Evolutionary conservation across 2,329 filamentous ascomycete species (phyloP).

Genomic region (Colletotrichum eleusines): DNA sequence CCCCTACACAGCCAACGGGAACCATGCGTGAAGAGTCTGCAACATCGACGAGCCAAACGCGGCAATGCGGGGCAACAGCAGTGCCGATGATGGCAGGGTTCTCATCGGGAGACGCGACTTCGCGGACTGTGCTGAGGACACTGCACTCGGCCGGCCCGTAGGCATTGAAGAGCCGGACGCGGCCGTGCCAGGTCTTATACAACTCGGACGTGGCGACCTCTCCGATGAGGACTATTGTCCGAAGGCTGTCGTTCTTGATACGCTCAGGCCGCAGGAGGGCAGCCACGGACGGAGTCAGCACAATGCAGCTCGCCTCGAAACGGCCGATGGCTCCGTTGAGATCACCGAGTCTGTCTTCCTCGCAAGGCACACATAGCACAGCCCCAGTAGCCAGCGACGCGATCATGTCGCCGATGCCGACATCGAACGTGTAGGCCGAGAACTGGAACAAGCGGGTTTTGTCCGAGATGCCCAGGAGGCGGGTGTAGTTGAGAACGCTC

Average conservation of each 20-base stretch:
- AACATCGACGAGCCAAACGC: slow-evolving; percentile 42
- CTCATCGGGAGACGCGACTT: background rate
- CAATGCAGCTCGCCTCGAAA: background rate
- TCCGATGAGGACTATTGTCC: background rate
- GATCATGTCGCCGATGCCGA: background rate
- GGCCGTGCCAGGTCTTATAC: background rate
- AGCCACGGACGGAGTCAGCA: background rate
- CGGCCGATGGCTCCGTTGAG: background rate
- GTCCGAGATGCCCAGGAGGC: background rate
- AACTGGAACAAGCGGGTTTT: background rate
- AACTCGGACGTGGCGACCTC: background rate
- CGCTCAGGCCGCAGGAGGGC: background rate
- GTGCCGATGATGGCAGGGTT: slow-evolving; percentile 13
- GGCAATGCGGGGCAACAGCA: background rate
- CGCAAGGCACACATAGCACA: background rate
- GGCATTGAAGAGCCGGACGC: background rate
- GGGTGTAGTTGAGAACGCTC: background rate
- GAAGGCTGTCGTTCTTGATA: background rate
- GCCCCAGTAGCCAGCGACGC: background rate
- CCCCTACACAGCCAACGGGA: slow-evolving; percentile 44
- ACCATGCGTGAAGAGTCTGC: slow-evolving; percentile 41
- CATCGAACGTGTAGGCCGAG: background rate
- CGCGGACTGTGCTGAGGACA: background rate
- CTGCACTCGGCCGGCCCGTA: slow-evolving; percentile 12
- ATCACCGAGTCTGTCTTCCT: background rate